phyloP scores from a whole-genome alignment of 441 rosid species.

The Syzygium malaccense region DNA sequence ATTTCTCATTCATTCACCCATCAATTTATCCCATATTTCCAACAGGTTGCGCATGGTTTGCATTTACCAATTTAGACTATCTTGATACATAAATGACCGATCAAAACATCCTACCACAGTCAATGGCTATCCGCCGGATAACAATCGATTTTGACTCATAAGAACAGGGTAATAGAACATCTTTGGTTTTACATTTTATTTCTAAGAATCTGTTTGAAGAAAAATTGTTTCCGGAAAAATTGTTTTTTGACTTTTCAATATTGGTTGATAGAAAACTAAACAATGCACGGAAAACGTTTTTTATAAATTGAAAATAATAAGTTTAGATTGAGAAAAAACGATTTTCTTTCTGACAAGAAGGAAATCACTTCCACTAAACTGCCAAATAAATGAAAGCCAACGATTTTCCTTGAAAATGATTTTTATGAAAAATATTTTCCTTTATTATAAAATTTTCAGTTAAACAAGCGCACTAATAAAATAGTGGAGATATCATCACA shows the following conservation, averaged over 20 bases:
- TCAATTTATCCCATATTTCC: too few relatives aligned
- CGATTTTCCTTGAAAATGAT: not conserved
- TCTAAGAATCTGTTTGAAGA: not conserved
- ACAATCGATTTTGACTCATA: not conserved
- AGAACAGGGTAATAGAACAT: not conserved
- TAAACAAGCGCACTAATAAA: not conserved
- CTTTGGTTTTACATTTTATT: not conserved
- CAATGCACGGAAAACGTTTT: accelerated
- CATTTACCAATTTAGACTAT: not conserved
- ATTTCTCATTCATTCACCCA: too few relatives aligned
- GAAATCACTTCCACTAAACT: not conserved
- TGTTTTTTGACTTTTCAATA: accelerated
- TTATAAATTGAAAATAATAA: not conserved
- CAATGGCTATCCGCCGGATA: not conserved
- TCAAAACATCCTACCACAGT: not conserved
- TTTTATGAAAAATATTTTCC: not conserved
- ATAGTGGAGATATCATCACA: not conserved
- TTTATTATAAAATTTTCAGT: not conserved
- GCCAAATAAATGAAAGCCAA: not conserved
- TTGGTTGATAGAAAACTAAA: not conserved
- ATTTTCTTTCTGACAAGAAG: not conserved
- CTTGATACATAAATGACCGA: not conserved
- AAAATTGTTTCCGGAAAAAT: accelerated
- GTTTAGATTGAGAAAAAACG: not conserved
- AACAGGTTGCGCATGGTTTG: not conserved